Evolutionary conservation across 2,329 filamentous ascomycete species (phyloP), one percentile per base, ranked within the genome.

Genomic region (Trichoderma cornu-damae): DNA sequence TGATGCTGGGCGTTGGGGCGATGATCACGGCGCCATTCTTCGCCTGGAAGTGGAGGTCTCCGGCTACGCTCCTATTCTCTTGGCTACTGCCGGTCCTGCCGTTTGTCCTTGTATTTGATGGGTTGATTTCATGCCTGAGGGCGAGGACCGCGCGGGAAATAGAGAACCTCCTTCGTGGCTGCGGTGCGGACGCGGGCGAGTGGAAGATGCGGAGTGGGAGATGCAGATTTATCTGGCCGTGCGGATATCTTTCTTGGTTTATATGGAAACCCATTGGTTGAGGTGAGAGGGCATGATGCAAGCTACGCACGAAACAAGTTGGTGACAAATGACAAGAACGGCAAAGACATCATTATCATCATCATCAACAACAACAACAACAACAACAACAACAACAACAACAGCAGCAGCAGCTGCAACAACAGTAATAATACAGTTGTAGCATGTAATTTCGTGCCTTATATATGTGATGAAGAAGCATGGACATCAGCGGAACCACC

Each of bases 91-190:
- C 87, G 0, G 72, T 90, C 11, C 70, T 90, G 14, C 87, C 88
- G 0, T 80, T 87, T 59, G 81, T 88, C 7, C 72, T 89, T 16
- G 77, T 83, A 0, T 86, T 87, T 64, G 88, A 91, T 69, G 88
- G 88, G 2, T 73, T 82, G 58, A 77, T 90, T 47, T 89, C 85
- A 8, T 81, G 81, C 37, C 67, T 90, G 62, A 75, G 88, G 42
- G 88, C 86, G 6, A 78, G 88, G 56, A 88, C 82, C 3, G 77
- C 84, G 0, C 77, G 79, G 12, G 88, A 91, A 70, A 79, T 89
- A 4, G 74, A 85, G 67, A 66, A 67, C 0, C 68, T 91, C 62
- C 69, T 90, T 61, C 75, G 78, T 56, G 74, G 73, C 3, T 82
- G 79, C 64, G 70, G 70, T n/a, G 77, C 74, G 2, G 70, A 73